phyloP scores from a whole-genome alignment of 768 basidiomycete species.

The Strobilomyces confusus region DNA sequence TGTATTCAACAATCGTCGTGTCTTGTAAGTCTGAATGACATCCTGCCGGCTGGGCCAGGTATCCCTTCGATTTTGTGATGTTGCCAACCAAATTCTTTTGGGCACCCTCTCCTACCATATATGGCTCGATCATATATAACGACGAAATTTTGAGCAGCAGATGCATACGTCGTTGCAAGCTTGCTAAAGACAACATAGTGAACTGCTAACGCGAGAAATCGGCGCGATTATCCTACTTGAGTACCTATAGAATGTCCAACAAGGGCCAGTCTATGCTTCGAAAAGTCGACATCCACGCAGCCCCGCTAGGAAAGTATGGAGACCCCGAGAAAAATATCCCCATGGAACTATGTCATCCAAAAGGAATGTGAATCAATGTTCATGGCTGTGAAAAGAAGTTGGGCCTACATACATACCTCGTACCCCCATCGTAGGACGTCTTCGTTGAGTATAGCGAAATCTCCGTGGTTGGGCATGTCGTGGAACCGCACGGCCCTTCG shows the following conservation, averaged over 20 bases:
- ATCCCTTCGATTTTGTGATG: neutral
- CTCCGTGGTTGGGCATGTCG: conserved; percentile 10
- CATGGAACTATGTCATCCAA: neutral
- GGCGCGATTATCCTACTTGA: neutral
- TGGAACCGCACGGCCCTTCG: neutral
- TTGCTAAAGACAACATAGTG: neutral
- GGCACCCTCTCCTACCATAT: neutral
- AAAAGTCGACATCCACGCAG: conserved; percentile 10
- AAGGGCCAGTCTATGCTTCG: neutral
- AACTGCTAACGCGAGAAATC: neutral
- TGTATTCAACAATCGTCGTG: neutral
- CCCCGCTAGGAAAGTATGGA: conserved; percentile 7
- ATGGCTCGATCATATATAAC: conserved; percentile 4
- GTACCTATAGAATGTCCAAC: conserved; percentile 5
- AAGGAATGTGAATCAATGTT: neutral
- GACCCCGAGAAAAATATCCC: neutral
- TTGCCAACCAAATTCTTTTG: neutral
- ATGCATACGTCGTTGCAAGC: neutral
- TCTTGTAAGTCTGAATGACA: neutral
- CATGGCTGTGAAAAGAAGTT: neutral
- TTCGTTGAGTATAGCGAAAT: conserved; percentile 11
- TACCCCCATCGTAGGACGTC: neutral
- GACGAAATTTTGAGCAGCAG: conserved; percentile 7
- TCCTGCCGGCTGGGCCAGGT: neutral
- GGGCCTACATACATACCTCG: neutral